Base-by-base conservation (phyloP, 495 filamentous ascomycete genomes). In the Penicillium pancosmium region DNA sequence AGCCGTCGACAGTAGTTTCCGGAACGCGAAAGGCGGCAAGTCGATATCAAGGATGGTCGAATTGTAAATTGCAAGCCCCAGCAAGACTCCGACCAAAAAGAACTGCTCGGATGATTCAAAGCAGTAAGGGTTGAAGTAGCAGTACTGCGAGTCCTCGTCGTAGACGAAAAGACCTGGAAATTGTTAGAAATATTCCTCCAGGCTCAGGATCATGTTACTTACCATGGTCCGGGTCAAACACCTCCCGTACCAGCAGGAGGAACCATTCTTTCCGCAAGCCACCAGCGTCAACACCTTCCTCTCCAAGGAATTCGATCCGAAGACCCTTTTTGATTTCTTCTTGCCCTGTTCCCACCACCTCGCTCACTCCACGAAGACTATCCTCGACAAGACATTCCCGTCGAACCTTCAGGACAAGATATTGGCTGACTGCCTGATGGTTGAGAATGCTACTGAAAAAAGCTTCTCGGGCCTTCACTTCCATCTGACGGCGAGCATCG, bases 251-350 rank as follows among this genome's bases (percentile, higher is more conserved):
- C 16, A 98, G 84, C 52, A 97, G 80, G 36, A 97, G 77, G 66
- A 98, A 98, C 93, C 93, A 98, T 73, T 98, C 93, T 69, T 98
- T 98, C 49, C 92, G 85, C 33, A 96, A 80, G 5, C 93, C 93
- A 27, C 93, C 93, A 9, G 91, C 93, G 76, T 98, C 93, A 47
- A 97, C 84, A 2, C 93, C 93, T 70, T 97, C 93, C 71, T 97
- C 93, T 44, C 91, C 92, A 21, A 84, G 69, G 64, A 98, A 98
- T 56, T 91, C 88, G 48, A 97, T 93, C 33, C 89, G 86, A 47
- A 98, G 73, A 7, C 89, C 91, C 70, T 98, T 97, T 73, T 98
- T 98, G 73, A 96, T 87, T 48, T 97, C 93, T 55, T 94, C 91
- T 49, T 87, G 82, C 1, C 91, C 88, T 27, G 86, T 84, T 7